These are phyloP conservation scores for Hypoxylon sp. DNA, from an alignment of 2,329 filamentous ascomycete genomes.

Conservation along the genomic window DNA sequence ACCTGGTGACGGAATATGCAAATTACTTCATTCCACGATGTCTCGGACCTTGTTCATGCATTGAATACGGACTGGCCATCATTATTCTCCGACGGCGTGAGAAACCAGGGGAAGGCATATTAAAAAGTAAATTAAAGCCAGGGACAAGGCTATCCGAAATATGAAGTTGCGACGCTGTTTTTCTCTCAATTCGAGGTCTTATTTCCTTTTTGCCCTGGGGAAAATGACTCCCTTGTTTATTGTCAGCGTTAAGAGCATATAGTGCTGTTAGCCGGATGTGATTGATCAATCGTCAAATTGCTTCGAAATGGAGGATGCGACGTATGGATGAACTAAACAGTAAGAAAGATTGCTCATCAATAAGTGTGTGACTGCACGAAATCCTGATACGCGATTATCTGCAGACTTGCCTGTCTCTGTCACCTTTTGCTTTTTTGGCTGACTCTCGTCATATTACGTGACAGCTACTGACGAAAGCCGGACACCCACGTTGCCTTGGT, in stretches of 20 bases:
- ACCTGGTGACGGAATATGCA: slow-evolving; percentile 36
- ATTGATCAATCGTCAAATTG: slow-evolving; percentile 42
- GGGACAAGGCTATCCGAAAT: slow-evolving; percentile 42
- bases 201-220: slow-evolving; percentile 28
- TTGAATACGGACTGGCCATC: slow-evolving; percentile 32
- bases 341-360: slow-evolving; percentile 30
- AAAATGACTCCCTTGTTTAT: slow-evolving; percentile 37
- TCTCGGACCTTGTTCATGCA: slow-evolving; percentile 49
- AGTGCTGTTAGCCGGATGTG: slow-evolving; percentile 33
- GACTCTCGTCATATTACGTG: slow-evolving; percentile 41
- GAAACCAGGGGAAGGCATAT: slow-evolving; percentile 41
- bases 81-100: slow-evolving; percentile 46
- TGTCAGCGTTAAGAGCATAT: slow-evolving; percentile 31
- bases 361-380: slow-evolving; percentile 34
- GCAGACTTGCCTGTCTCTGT: slow-evolving; percentile 29
- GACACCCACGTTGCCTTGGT: slow-evolving; percentile 29
- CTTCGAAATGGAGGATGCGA: slow-evolving; percentile 44
- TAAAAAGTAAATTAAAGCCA: slow-evolving; percentile 52
- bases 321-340: slow-evolving; percentile 34
- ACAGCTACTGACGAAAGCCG: slow-evolving; percentile 40
- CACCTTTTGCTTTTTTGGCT: slow-evolving; percentile 25
- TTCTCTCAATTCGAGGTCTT: slow-evolving; percentile 28
- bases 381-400: slow-evolving; percentile 30
- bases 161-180: slow-evolving; percentile 45
- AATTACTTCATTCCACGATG: slow-evolving; percentile 45